Percentiles rank a stretch among this genome's conserved stretches.
These are phyloP conservation scores for Hymenoscyphus albidus DNA, from an alignment of 2,329 filamentous ascomycete species.

Conservation along the genomic window DNA sequence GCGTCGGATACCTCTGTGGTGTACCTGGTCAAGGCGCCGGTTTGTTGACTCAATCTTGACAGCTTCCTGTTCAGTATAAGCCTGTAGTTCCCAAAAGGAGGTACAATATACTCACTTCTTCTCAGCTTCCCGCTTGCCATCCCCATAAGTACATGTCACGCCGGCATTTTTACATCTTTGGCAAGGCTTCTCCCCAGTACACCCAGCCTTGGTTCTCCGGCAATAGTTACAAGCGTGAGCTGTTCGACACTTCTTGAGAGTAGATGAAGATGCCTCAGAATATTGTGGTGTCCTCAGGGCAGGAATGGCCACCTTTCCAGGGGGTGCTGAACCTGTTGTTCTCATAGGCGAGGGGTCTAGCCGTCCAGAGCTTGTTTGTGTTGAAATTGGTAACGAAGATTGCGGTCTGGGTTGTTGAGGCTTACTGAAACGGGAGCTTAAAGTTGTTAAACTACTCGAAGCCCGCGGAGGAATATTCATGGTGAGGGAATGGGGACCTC, in stretches of 20 bases:
- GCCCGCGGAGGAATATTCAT: not conserved
- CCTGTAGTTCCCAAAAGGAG: not conserved
- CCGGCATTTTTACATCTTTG: conserved; percentile 30
- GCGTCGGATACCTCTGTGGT: conserved; percentile 21
- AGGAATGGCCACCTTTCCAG: conserved; percentile 28
- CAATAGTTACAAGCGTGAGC: conserved; percentile 37
- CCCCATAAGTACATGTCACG: conserved; percentile 27
- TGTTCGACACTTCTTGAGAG: conserved; percentile 24
- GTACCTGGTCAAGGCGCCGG: conserved; percentile 16
- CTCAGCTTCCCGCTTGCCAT: conserved; percentile 31
- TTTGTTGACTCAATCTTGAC: conserved; percentile 24
- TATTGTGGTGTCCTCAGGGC: conserved; percentile 15
- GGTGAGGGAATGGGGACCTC: not conserved
- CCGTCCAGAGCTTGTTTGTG: not conserved
- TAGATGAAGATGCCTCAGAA: conserved; percentile 10
- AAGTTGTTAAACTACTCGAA: not conserved
- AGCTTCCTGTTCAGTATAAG: conserved; percentile 18
- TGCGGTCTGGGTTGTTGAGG: not conserved
- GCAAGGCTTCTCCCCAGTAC: conserved; percentile 36
- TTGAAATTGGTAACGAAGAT: not conserved
- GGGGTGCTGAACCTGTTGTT: not conserved
- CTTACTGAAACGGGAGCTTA: not conserved
- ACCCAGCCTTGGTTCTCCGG: conserved; percentile 37
- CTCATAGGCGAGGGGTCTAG: not conserved
- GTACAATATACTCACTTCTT: conserved; percentile 20